Base-by-base conservation (phyloP, 1,139 yeast species). In the Hansenula anomala region DNA sequence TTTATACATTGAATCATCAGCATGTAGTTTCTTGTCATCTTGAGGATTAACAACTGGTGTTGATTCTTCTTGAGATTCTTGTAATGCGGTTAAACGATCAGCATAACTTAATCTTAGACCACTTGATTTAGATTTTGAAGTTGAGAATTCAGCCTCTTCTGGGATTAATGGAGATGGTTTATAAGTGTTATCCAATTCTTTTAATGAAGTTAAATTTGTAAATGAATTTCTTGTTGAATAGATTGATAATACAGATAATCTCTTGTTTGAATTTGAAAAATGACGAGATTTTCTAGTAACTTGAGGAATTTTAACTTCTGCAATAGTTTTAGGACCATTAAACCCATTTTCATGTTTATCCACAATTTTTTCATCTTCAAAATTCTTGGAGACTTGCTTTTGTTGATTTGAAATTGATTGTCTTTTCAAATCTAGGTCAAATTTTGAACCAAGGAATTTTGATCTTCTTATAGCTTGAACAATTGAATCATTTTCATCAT, bases 181-280 rank as follows among this genome's bases (percentile, higher is more conserved):
- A 5, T 24, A 20, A 12, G 17, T n/a, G 30, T 25, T 23, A 13
- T 51, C 57, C 33, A 54, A 60, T 18, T 64, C 66, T 37, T 69
- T 69, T 46, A 80, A 59, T 10, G 78, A 70, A 40, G 73, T 76
- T 55, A 82, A 67, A 54, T 82, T 81, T 32, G 72, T 73, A 50
- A 74, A 81, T 0, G 88, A 79, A 40, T 72, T 78, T 46, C 73
- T 79, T 4, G 89, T 78, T 1, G 89, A 81, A 49, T 80, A 79
- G 61, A 81, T 66, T 1, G 89, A 80, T 38, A 83, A 60, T 11
- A 82, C 84, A 17, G 88, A 80, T 36, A 81, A 65, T 52, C 92
- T 71, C 61, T 80, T 82, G 55, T 77, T 78, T 3, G 80, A 75
- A 39, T 71, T 71, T 31, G 80, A 72, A 57, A 76, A 80, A 43